A percentile compares a stretch with the other conserved stretches of the same genome.
These are phyloP conservation scores for Ballota nigra DNA, from an alignment of 257 asterid species.

Conservation along the genomic window DNA sequence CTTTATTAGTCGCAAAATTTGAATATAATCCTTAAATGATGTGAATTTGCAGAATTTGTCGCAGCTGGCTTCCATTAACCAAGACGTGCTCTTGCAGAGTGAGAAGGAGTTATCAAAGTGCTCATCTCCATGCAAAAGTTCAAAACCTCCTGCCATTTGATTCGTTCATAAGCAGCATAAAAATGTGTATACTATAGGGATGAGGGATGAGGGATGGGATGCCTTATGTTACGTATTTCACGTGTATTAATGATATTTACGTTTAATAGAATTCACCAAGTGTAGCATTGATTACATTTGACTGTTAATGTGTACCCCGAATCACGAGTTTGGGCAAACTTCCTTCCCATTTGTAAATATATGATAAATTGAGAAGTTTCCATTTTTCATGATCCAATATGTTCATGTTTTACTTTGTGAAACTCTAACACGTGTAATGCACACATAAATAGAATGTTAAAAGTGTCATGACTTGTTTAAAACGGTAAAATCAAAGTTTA, in stretches of 20 bases:
- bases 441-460: too few species aligned
- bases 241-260: background rate
- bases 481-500: too few species aligned
- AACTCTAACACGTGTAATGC: too few species aligned
- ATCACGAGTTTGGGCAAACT: background rate
- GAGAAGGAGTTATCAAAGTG: constrained; percentile 60
- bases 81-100: constrained; percentile 78
- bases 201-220: background rate
- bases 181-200: background rate
- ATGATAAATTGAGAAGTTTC: background rate
- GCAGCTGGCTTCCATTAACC: constrained; percentile 88
- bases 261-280: background rate
- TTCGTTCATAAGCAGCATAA: background rate
- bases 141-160: constrained; percentile 23
- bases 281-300: background rate
- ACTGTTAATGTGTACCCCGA: background rate
- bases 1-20: background rate
- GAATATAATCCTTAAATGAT: background rate
- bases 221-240: background rate
- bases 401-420: background rate
- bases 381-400: background rate
- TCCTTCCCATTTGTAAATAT: background rate
- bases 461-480: too few species aligned
- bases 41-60: constrained; percentile 68
- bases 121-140: constrained; percentile 56